Base-by-base conservation (phyloP, 2,329 filamentous ascomycete species). In the Epichloe scottii region DNA sequence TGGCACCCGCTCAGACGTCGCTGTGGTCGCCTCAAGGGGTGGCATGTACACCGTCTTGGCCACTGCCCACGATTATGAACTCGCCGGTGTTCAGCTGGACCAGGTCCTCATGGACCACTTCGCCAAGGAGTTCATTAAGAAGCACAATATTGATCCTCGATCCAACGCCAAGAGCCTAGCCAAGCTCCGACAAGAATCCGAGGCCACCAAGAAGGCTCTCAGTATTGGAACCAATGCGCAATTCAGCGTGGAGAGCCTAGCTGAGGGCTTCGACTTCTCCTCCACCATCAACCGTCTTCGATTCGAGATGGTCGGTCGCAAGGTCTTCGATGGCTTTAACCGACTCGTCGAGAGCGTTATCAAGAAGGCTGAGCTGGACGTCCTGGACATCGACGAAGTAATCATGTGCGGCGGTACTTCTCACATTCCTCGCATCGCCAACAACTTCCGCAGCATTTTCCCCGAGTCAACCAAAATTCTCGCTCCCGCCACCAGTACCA, bases 51-150 rank as follows among this genome's bases (percentile, higher is more conserved):
- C 89, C 54, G 83, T 96, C 61, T 78, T 98, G 53, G 89, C 93
- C 19, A 95, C 91, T 12, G 82, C 85, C 33, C 93, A 97, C 73
- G 93, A 98, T 75, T 96, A 95, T 71, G 90, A 97, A 64, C 87
- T 91, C 59, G 84, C 87, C 51, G 93, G 93, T 63, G 77, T 81
- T 37, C 83, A 89, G 58, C 77, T 98, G 52, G 93, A 98, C 73
- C 80, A 93, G 67, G 85, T 91, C 47, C 78, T 98, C 53, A 87
- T 95, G 66, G 91, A 98, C 67, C 85, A 96, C 76, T 96, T 97
- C 61, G 87, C 91, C 60, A 98, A 98, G 78, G 93, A 98, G 71
- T 98, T 98, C 73, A 79, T 93, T 64, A 97, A 98, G 81, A 95
- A 95, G 78, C 81, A 97, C 79, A 85, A 84, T 73, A 81, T 81